These are phyloP conservation scores for Cochlearia excelsa DNA, from an alignment of 345 rosid species.

Conservation along the genomic window DNA sequence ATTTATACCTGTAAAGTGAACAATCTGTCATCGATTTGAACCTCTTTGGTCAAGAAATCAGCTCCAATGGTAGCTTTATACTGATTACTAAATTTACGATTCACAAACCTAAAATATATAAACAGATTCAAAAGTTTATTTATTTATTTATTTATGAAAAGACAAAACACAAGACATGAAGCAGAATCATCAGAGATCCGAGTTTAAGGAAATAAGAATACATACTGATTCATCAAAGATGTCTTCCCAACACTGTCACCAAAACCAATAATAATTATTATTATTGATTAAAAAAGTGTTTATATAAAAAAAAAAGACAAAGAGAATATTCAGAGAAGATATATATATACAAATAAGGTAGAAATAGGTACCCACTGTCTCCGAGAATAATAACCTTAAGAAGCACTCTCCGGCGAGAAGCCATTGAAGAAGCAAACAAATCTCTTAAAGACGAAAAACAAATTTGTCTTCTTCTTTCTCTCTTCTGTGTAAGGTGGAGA, in stretches of 20 bases:
- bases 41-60: conserved; percentile 91
- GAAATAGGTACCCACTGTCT: conserved; percentile 15
- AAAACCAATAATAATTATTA: too few relatives aligned
- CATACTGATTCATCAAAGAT: conserved; percentile 92
- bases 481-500: too few relatives aligned
- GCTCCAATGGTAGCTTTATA: conserved; percentile 96
- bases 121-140: conserved; percentile 5
- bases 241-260: conserved; percentile 62
- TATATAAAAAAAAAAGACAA: neutral
- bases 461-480: too few relatives aligned
- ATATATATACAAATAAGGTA: neutral
- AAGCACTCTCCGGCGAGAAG: conserved; percentile 25
- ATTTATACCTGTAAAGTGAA: conserved; percentile 74
- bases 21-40: conserved; percentile 77
- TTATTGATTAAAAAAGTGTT: too few relatives aligned
- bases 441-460: too few relatives aligned
- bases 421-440: neutral
- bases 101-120: conserved; percentile 62
- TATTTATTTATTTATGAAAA: too few relatives aligned
- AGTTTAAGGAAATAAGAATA: conserved; percentile 8
- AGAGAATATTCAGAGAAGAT: neutral
- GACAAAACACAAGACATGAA: neutral
- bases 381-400: conserved; percentile 22
- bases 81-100: conserved; percentile 85
- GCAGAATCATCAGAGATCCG: conserved; percentile 13